These are phyloP conservation scores for Paecilomyces niveus DNA, from an alignment of 2,329 filamentous ascomycete species.

Conservation along the genomic window DNA sequence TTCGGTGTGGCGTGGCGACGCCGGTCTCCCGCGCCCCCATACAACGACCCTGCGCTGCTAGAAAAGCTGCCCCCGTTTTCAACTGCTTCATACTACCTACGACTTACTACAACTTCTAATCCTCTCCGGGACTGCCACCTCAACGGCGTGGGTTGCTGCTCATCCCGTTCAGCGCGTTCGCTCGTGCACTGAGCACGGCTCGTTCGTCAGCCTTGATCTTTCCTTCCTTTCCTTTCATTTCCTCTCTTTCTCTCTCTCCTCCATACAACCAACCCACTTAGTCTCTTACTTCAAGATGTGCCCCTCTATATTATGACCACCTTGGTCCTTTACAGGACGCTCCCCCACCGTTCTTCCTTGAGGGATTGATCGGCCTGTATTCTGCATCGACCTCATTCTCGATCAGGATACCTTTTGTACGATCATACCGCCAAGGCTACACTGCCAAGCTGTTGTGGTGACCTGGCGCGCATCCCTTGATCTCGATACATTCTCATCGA, in stretches of 20 bases:
- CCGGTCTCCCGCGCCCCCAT: background rate
- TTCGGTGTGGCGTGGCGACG: background rate
- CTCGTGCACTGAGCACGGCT: background rate
- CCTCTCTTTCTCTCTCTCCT: background rate
- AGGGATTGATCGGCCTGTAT: background rate
- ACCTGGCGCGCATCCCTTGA: background rate
- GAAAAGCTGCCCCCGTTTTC: background rate
- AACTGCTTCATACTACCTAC: background rate
- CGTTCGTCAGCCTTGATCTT: background rate
- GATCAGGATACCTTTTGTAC: background rate
- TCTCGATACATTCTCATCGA: background rate
- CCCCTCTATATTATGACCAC: constrained; percentile 9
- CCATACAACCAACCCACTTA: background rate
- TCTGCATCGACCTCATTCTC: background rate
- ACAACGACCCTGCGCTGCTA: background rate
- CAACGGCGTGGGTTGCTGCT: background rate
- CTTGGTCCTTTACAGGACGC: constrained; percentile 9
- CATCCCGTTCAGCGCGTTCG: background rate
- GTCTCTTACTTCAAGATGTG: constrained; percentile 6
- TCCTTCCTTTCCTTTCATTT: background rate
- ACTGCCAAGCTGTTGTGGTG: background rate
- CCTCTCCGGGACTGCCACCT: background rate
- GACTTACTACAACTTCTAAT: background rate
- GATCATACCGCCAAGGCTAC: background rate
- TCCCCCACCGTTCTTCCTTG: background rate